Evolutionary conservation across 768 basidiomycete species (phyloP), one percentile per base, ranked within the genome.

Genomic region (Boletus rex-veris): DNA sequence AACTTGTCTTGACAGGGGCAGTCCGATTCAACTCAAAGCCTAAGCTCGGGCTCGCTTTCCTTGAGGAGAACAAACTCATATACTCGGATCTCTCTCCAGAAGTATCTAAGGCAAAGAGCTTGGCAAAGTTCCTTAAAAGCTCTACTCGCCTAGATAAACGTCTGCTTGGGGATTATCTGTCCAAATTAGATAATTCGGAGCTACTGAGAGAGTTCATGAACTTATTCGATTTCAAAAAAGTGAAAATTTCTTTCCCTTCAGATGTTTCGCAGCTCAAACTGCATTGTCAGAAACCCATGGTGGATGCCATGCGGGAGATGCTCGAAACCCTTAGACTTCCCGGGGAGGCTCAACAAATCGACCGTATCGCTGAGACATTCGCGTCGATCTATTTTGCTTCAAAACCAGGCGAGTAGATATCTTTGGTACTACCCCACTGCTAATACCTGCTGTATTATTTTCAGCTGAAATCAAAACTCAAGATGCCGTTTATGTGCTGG

Each of bases 231-330:
- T 98, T 98, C 71, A 82, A 85, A 64, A 79, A 86, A 58, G 96
- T 95, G 60, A 64, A 84, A 74, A 5, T 12, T n/a, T 50, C 44
- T 26, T 50, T 1, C 49, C 47, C 43, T 5, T 18, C 18, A 7
- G 4, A 35, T 18, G n/a, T 38, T 24, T 19, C 18, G 8, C 43
- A 12, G 40, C 52, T 69, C 18, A 59, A 8, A 3, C 16, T 8
- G 11, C 47, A 18, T 45, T 28, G 14, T 45, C 61, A 98, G 94
- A 96, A 96, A 88, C 83, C 87, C 15, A 81, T 97, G 55, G 94
- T 92, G 15, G 97, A 99, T 55, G 96, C 94, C 2, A 86, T 99
- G 88, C 84, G 97, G 21, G 94, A 98, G 65, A 73, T 98, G 53
- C 77, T 99, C 10, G 97, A 98, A 67, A 78, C 85, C 7, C 98